Evolutionary conservation across 768 basidiomycete species (phyloP).

Genomic region (Udeniomyces megalosporus): DNA sequence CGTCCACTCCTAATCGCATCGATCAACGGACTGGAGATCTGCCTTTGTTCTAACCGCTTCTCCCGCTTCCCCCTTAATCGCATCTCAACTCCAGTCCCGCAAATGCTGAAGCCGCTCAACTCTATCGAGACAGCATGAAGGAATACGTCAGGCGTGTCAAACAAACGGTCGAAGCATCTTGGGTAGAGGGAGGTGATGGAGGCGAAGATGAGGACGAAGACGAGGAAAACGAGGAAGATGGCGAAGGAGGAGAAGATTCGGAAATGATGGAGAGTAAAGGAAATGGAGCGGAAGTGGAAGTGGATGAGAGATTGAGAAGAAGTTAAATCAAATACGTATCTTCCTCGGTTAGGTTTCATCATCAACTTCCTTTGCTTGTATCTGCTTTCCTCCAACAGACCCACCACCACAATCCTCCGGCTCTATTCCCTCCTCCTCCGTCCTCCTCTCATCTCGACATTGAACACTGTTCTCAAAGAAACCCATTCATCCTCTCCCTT

Average conservation of each 20-base stretch:
- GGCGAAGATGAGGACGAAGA: constrained; percentile 8
- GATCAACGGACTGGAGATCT: background rate
- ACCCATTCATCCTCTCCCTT: no score
- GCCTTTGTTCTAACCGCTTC: background rate
- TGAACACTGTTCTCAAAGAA: no score
- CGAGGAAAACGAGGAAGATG: background rate
- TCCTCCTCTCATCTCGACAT: no score
- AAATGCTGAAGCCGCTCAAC: constrained; percentile 91
- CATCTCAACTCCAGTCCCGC: constrained; percentile 49
- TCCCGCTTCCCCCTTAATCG: background rate
- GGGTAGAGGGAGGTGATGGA: constrained; percentile 10
- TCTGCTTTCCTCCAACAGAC: no score
- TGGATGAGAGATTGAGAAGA: background rate
- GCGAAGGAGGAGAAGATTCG: background rate
- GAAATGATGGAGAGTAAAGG: background rate
- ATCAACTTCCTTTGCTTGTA: no score
- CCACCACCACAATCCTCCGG: no score
- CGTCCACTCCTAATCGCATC: no score
- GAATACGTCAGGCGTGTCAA: constrained; percentile 90
- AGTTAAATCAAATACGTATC: no score
- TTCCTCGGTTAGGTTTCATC: no score
- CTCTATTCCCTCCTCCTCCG: no score
- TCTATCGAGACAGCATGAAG: constrained; percentile 96
- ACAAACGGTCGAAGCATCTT: constrained; percentile 19
- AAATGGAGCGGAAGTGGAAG: background rate